Conservation (phyloP, 108 stramenopile genomes). For the Skeletonema marinoi region DNA sequence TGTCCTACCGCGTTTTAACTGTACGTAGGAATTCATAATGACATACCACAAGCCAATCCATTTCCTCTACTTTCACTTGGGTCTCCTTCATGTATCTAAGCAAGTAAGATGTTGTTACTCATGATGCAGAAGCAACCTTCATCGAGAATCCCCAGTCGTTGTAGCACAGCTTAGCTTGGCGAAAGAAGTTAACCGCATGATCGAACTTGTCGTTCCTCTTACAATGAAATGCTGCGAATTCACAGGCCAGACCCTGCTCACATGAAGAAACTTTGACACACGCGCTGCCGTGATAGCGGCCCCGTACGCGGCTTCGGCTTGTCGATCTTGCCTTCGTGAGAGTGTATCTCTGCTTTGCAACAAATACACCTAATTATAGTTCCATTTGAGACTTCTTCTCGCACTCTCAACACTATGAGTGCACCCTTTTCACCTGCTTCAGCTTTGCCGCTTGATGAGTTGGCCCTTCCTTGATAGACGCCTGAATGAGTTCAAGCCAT, state of each 20-base stretch:
- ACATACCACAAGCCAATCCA: too few relatives aligned
- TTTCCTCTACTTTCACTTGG: too few relatives aligned
- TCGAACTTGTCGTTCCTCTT: neutral
- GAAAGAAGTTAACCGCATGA: neutral
- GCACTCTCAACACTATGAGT: neutral
- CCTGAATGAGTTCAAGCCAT: neutral
- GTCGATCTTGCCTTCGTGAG: neutral
- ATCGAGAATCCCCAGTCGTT: neutral
- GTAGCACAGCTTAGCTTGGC: conserved; percentile 1
- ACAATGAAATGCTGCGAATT: neutral
- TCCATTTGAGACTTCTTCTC: conserved; percentile 17
- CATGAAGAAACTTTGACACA: neutral
- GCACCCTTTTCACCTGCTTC: conserved; percentile 5
- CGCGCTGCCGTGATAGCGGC: conserved; percentile 5
- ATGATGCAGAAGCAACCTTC: conserved; percentile 1
- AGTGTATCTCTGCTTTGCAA: conserved; percentile 11
- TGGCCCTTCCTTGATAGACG: neutral
- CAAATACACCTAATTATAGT: conserved; percentile 22
- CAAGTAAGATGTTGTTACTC: too few relatives aligned
- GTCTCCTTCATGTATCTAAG: too few relatives aligned
- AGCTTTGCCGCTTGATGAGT: conserved; percentile 3
- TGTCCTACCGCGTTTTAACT: too few relatives aligned
- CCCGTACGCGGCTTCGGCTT: neutral
- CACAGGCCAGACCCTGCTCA: conserved; percentile 4
- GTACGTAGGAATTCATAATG: too few relatives aligned